Conservation (phyloP, 2,329 filamentous ascomycete species). For the Penicillium expansum region DNA sequence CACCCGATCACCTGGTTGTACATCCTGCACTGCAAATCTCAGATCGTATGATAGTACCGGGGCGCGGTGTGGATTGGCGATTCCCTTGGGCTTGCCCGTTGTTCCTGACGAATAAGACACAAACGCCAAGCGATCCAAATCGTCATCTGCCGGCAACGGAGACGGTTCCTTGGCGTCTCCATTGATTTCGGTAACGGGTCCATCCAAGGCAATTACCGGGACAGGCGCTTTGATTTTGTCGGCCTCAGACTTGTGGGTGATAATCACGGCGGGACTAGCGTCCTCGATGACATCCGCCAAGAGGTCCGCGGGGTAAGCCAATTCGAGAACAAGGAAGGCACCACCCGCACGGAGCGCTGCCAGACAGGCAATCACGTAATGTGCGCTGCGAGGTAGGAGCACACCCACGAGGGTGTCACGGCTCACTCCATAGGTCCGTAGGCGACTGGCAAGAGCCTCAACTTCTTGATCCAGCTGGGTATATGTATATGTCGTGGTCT, state of each 20-base stretch:
- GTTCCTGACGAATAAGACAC: conserved; percentile 80
- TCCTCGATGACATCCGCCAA: conserved; percentile 75
- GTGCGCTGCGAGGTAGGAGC: conserved; percentile 69
- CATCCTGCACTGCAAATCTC: conserved; percentile 67
- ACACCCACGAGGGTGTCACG: conserved; percentile 74
- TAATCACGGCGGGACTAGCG: conserved; percentile 66
- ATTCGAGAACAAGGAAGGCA: conserved; percentile 75
- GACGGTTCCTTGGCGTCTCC: conserved; percentile 46
- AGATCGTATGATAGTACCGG: conserved; percentile 71
- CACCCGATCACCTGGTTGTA: conserved; percentile 69
- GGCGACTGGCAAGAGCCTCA: conserved; percentile 59
- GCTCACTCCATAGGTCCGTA: conserved; percentile 66
- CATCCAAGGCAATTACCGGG: conserved; percentile 65
- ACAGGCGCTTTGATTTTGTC: conserved; percentile 61
- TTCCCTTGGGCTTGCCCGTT: conserved; percentile 76
- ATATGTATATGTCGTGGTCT: conserved; percentile 65
- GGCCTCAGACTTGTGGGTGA: conserved; percentile 65
- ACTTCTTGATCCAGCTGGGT: conserved; percentile 68
- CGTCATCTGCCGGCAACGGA: conserved; percentile 60
- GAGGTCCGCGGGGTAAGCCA: conserved; percentile 72
- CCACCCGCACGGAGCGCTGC: conserved; percentile 76
- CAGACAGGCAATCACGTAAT: conserved; percentile 76
- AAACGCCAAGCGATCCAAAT: conserved; percentile 72
- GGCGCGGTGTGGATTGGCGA: conserved; percentile 74
- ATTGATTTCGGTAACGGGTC: conserved; percentile 33